Percentiles rank a stretch among this genome's conserved stretches.
phyloP scores from a whole-genome alignment of 306 rosid genomes.

The Quercus glauca region DNA sequence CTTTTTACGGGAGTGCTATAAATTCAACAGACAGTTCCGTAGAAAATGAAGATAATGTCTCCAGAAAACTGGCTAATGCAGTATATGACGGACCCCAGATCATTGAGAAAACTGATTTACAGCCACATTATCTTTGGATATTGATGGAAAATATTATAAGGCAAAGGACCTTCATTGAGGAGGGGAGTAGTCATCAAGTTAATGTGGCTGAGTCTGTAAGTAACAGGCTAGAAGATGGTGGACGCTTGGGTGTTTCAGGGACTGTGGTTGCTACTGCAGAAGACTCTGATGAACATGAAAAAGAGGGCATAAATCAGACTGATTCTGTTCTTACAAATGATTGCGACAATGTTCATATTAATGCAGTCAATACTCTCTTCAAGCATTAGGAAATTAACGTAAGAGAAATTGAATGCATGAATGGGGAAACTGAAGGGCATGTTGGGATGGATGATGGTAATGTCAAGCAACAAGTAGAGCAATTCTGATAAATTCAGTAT shows the following conservation, averaged over 20 bases:
- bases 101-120: constrained; percentile 9
- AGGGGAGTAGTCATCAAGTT: constrained; percentile 15
- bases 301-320: not conserved
- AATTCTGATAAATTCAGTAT: too few relatives aligned
- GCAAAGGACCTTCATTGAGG: not conserved
- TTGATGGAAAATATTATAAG: not conserved
- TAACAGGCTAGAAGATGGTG: not conserved
- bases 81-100: constrained; percentile 18
- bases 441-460: not conserved
- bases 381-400: not conserved
- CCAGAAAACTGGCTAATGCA: constrained; percentile 9
- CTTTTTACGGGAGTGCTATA: constrained; percentile 1
- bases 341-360: not conserved
- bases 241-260: not conserved
- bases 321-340: not conserved
- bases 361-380: not conserved
- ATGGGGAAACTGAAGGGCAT: not conserved
- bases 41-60: constrained; percentile 19
- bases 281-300: not conserved
- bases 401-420: not conserved
- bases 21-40: not conserved
- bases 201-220: not conserved
- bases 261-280: not conserved
- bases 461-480: too few relatives aligned
- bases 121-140: constrained; percentile 11